These are phyloP conservation scores for Diplocarpon rosae DNA, from an alignment of 2,329 filamentous ascomycete species.

Conservation along the genomic window DNA sequence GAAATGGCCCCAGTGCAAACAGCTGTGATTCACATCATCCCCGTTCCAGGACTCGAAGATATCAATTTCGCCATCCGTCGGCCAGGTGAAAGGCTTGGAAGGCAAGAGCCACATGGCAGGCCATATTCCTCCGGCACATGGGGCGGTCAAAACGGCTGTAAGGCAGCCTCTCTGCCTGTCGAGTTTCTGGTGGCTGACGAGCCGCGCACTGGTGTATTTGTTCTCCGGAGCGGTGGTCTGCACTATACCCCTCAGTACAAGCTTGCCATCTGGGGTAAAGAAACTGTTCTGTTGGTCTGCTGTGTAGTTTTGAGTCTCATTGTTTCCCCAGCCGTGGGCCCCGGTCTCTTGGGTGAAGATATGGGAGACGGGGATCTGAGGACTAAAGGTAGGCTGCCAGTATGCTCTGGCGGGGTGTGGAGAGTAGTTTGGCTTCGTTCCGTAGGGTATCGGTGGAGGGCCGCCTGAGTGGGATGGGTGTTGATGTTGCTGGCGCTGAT, in stretches of 20 bases:
- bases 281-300: conserved; percentile 40
- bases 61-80: conserved; percentile 47
- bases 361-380: conserved; percentile 34
- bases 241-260: conserved; percentile 40
- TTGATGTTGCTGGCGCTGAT: conserved; percentile 9
- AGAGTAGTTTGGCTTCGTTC: conserved; percentile 1
- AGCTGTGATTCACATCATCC: conserved; percentile 42
- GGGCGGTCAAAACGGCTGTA: conserved; percentile 39
- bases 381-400: conserved; percentile 42
- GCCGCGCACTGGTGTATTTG: conserved; percentile 43
- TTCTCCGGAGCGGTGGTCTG: conserved; percentile 29
- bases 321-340: conserved; percentile 50
- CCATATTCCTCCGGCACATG: conserved; percentile 47
- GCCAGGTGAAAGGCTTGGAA: conserved; percentile 46
- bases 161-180: conserved; percentile 40
- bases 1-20: conserved; percentile 48
- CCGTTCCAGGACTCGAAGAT: conserved; percentile 53
- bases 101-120: conserved; percentile 52
- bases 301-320: conserved; percentile 48
- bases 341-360: conserved; percentile 47
- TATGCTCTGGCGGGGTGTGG: conserved; percentile 27
- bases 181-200: conserved; percentile 42
- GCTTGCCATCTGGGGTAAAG: conserved; percentile 38
- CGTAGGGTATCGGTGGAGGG: conserved; percentile 9
- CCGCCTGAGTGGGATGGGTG: background rate